Conservation (phyloP, 1,284 basidiomycete species). For the Lignosus rhinocerotis region DNA sequence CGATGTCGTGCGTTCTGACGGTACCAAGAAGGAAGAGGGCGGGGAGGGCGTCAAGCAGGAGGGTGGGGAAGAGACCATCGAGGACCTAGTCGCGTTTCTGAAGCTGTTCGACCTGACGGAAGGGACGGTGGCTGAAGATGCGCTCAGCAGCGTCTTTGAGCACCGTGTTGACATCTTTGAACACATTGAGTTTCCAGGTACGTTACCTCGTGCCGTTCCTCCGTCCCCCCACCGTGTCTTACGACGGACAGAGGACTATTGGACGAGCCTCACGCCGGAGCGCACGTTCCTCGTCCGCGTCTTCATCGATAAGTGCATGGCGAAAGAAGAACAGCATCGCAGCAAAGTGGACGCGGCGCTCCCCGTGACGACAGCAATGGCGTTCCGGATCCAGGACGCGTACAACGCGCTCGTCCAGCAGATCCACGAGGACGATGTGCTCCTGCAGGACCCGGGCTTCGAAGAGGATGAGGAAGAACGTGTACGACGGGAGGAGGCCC, state of each 20-base stretch:
- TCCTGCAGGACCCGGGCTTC: slow-evolving; percentile 37
- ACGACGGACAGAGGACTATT: slow-evolving; percentile 63
- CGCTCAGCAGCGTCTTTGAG: slow-evolving; percentile 65
- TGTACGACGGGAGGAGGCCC: slow-evolving; percentile 52
- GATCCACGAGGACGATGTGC: slow-evolving; percentile 42
- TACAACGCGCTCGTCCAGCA: slow-evolving; percentile 71
- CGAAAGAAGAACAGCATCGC: slow-evolving; percentile 41
- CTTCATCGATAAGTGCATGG: slow-evolving; percentile 60
- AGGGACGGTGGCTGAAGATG: slow-evolving; percentile 66
- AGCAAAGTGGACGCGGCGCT: slow-evolving; percentile 73
- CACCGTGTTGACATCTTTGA: slow-evolving; percentile 63
- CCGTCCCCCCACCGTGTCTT: background rate
- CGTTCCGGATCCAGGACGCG: slow-evolving; percentile 80
- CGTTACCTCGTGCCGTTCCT: slow-evolving; percentile 28
- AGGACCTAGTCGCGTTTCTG: slow-evolving; percentile 55
- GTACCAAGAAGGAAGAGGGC: slow-evolving; percentile 50
- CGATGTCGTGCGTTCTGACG: slow-evolving; percentile 44
- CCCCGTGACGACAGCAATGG: slow-evolving; percentile 89
- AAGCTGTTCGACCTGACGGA: slow-evolving; percentile 62
- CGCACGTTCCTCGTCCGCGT: slow-evolving; percentile 84
- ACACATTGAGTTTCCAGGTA: slow-evolving; percentile 72
- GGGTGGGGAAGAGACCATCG: slow-evolving; percentile 22
- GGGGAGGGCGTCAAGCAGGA: slow-evolving; percentile 29
- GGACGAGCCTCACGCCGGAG: slow-evolving; percentile 78
- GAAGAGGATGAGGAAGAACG: slow-evolving; percentile 45